Conservation (phyloP, 2,329 filamentous ascomycete species). For the Cordyceps militaris region DNA sequence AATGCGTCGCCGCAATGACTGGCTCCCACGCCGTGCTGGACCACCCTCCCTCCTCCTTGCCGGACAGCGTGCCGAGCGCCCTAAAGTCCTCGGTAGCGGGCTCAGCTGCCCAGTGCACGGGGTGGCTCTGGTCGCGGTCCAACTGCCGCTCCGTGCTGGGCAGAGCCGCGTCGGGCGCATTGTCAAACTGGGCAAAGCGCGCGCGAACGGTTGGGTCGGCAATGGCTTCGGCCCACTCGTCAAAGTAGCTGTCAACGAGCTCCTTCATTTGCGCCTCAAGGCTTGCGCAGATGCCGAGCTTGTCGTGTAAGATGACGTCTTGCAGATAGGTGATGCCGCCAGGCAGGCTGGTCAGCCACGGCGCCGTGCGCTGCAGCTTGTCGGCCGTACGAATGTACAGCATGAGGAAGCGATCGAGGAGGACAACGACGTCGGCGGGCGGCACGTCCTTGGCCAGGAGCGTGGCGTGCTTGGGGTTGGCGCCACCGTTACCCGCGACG, state of each 20-base stretch:
- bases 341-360: slow-evolving; percentile 79
- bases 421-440: slow-evolving; percentile 71
- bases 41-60: slow-evolving; percentile 48
- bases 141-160: slow-evolving; percentile 62
- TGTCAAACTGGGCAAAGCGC: slow-evolving; percentile 76
- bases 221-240: slow-evolving; percentile 85
- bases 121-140: slow-evolving; percentile 67
- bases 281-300: slow-evolving; percentile 74
- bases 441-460: slow-evolving; percentile 81
- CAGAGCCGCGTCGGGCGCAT: slow-evolving; percentile 67
- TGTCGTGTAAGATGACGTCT: slow-evolving; percentile 77
- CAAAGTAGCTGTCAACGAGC: slow-evolving; percentile 77
- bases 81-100: slow-evolving; percentile 62
- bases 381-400: slow-evolving; percentile 93
- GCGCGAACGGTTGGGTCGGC: slow-evolving; percentile 58
- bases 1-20: slow-evolving; percentile 62
- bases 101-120: slow-evolving; percentile 70
- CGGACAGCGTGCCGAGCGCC: slow-evolving; percentile 37
- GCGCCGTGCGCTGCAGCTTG: slow-evolving; percentile 79
- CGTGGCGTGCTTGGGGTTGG: slow-evolving; percentile 74
- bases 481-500: slow-evolving; percentile 82
- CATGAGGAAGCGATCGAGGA: slow-evolving; percentile 82
- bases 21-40: slow-evolving; percentile 62
- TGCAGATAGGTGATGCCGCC: slow-evolving; percentile 78
- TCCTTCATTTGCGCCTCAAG: slow-evolving; percentile 85